Evolutionary conservation across 1,284 basidiomycete genomes (phyloP).

Genomic region (Cutaneotrichosporon curvatum): DNA sequence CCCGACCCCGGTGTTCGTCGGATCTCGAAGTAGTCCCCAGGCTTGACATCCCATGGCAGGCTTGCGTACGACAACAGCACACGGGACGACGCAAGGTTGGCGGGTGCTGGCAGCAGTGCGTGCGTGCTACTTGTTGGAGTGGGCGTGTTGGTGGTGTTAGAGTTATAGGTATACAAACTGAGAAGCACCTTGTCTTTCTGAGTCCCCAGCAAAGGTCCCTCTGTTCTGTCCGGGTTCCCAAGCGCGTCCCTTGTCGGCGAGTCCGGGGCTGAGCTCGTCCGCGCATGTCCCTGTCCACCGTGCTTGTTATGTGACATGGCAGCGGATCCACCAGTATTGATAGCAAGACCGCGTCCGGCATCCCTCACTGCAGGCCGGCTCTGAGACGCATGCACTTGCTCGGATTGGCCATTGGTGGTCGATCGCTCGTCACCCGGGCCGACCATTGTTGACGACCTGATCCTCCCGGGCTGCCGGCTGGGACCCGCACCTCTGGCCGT

Average conservation of each 20-base stretch:
- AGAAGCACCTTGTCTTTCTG: neutral
- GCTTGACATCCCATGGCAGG: conserved; percentile 30
- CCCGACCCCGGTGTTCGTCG: conserved; percentile 17
- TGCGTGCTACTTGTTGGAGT: neutral
- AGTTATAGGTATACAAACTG: conserved; percentile 32
- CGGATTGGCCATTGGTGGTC: too few species aligned
- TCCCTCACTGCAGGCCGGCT: too few species aligned
- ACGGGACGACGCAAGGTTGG: conserved; percentile 19
- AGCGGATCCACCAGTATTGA: too few species aligned
- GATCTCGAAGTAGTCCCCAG: conserved; percentile 40
- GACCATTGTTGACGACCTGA: conserved; percentile 29
- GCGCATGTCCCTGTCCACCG: conserved; percentile 14
- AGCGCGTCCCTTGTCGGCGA: neutral
- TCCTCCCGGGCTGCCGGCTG: conserved; percentile 8
- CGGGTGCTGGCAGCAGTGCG: conserved; percentile 3
- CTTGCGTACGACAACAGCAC: conserved; percentile 31
- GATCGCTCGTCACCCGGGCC: neutral
- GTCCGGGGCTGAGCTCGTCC: conserved; percentile 20
- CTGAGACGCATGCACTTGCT: too few species aligned
- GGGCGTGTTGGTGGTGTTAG: neutral
- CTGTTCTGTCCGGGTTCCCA: neutral
- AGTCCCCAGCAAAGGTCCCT: neutral
- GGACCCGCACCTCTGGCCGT: neutral
- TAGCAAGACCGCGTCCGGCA: too few species aligned
- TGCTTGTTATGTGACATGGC: too few species aligned